phyloP scores from a whole-genome alignment of 2,329 filamentous ascomycete species.

The Endoconidiophora polonica region DNA sequence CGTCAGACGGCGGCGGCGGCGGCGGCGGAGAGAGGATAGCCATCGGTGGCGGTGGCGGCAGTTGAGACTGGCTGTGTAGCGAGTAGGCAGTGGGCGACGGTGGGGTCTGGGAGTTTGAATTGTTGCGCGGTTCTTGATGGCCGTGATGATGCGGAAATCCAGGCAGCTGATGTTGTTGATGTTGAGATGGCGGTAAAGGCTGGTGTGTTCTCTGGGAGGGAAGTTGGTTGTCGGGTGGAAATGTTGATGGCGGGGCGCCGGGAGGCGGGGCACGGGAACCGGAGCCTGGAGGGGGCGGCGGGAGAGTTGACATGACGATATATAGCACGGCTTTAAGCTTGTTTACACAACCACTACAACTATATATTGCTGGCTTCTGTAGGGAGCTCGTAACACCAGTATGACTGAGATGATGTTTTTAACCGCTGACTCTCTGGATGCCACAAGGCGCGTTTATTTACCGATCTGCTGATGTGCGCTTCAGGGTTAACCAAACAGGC shows the following conservation, averaged over 20 bases:
- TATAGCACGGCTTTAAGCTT: not conserved
- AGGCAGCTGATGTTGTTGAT: not conserved
- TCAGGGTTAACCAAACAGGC: too few species aligned
- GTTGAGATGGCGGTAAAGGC: too few species aligned
- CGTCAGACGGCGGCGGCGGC: conserved; percentile 15
- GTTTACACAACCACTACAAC: too few species aligned
- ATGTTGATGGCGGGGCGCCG: not conserved
- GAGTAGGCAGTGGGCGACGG: not conserved
- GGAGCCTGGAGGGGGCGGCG: not conserved
- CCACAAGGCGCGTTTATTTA: too few species aligned
- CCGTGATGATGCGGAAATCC: not conserved
- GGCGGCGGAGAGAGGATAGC: not conserved
- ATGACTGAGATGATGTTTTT: too few species aligned
- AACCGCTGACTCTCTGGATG: too few species aligned
- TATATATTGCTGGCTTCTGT: too few species aligned
- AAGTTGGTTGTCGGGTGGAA: not conserved
- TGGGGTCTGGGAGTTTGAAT: not conserved
- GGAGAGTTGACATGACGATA: conserved; percentile 1
- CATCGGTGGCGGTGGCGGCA: not conserved
- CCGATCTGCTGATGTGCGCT: too few species aligned
- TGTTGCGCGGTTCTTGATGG: not conserved
- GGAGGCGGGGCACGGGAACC: not conserved
- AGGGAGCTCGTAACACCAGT: too few species aligned
- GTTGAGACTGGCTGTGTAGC: not conserved
- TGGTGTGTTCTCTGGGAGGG: not conserved